Evolutionary conservation across 169 alveolate species (phyloP), one percentile per base, ranked within the genome.

Genomic region (Cryptosporidium sp.): DNA sequence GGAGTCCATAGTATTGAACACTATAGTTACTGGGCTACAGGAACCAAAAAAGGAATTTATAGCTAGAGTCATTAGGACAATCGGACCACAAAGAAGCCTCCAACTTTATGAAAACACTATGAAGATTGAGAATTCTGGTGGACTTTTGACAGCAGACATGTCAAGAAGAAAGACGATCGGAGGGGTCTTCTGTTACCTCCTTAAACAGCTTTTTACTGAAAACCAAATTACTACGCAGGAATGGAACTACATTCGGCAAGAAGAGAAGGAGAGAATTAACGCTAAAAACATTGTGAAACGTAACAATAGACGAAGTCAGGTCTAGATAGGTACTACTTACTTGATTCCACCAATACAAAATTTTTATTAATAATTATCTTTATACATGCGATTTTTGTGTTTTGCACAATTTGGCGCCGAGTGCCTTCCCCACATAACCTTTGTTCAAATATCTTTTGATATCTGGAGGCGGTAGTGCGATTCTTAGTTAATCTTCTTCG

Each of bases 111-210:
- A 93, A 65, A 86, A 93, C 65, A 91, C 97, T 16, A 92, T 95
- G 91, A 92, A 92, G 85, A 86, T 95, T 26, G 96, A 95, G 71
- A 92, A 94, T 70, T 91, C 87, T 68, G 98, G 98, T 0, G 98
- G 98, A 8, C 94, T 95, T 86, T 67, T 93, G 74, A 91, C 95
- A 33, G 95, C 95, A 7, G 97, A 95, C 71, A 96, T 96, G 31
- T 75, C 92, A 65, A 92, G 98, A 21, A 93, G 91, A 70, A 93
- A 96, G 65, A 96, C 97, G 10, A 93, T 95, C 2, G 98, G 98
- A 1, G 98, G 98, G 0, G 95, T 96, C 31, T 96, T 96, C 85
- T 96, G 95, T 91, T 92, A 95, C 62, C 91, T 96, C 29, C 91
- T 96, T 71, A 93, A 93, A 52, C 94, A 96, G 69, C 80, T 94